Conservation (phyloP, 148 eudicot species). For the Agrostemma githago region DNA sequence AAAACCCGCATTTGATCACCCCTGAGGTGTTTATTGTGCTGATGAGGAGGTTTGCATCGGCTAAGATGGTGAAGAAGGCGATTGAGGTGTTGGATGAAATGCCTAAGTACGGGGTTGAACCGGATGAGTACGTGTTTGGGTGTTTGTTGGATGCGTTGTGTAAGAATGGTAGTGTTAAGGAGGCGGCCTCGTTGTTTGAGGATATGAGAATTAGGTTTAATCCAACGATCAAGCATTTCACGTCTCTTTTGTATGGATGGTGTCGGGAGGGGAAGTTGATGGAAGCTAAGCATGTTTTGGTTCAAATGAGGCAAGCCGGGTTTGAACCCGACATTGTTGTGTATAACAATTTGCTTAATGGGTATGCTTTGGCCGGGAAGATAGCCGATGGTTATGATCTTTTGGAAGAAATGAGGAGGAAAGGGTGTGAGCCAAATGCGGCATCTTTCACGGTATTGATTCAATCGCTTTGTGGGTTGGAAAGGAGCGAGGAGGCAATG, state of each 20-base stretch:
- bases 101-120: slow-evolving; percentile 91
- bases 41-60: slow-evolving; percentile 86
- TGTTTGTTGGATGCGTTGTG: slow-evolving; percentile 91
- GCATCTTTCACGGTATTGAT: slow-evolving; percentile 79
- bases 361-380: slow-evolving; percentile 73
- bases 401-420: slow-evolving; percentile 84
- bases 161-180: slow-evolving; percentile 91
- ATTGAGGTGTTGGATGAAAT: slow-evolving; percentile 84
- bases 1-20: slow-evolving; percentile 55
- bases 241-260: slow-evolving; percentile 89
- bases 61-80: slow-evolving; percentile 90
- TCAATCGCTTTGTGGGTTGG: slow-evolving; percentile 77
- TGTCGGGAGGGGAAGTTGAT: slow-evolving; percentile 77
- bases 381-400: slow-evolving; percentile 88
- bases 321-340: slow-evolving; percentile 91
- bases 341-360: slow-evolving; percentile 75
- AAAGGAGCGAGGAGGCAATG: slow-evolving; percentile 76
- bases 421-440: slow-evolving; percentile 80
- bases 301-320: slow-evolving; percentile 77
- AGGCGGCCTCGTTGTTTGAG: slow-evolving; percentile 81
- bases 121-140: slow-evolving; percentile 89
- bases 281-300: slow-evolving; percentile 84
- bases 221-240: slow-evolving; percentile 80
- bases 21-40: slow-evolving; percentile 78
- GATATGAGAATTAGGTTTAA: slow-evolving; percentile 71